Evolutionary conservation across 345 rosid species (phyloP).

Genomic region (Pugionium dolabratum): DNA sequence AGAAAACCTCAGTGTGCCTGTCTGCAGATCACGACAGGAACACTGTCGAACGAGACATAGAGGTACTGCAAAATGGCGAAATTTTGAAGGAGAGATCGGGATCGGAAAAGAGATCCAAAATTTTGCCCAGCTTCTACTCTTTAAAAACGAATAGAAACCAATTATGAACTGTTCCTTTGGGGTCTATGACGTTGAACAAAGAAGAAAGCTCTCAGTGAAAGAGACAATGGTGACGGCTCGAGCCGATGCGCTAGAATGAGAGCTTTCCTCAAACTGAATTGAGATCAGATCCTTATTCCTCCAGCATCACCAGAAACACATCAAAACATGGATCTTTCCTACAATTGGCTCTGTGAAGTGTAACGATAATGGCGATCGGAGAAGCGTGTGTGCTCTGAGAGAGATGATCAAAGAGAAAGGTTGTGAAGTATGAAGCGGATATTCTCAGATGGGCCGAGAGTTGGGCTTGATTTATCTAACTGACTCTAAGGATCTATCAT

Average conservation of each 20-base stretch:
- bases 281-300: slow-evolving; percentile 37
- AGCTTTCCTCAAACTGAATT: slow-evolving; percentile 18
- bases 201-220: slow-evolving; percentile 23
- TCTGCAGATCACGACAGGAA: slow-evolving; percentile 17
- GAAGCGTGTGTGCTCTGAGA: slow-evolving; percentile 27
- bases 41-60: neutral
- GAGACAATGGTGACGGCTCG: slow-evolving; percentile 30
- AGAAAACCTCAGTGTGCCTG: slow-evolving; percentile 30
- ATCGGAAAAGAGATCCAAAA: slow-evolving; percentile 32
- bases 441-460: slow-evolving; percentile 10
- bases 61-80: slow-evolving; percentile 4
- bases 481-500: no score
- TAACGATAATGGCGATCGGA: slow-evolving; percentile 29
- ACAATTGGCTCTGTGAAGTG: slow-evolving; percentile 15
- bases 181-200: slow-evolving; percentile 6
- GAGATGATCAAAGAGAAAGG: slow-evolving; percentile 29
- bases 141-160: neutral
- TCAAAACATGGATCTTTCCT: slow-evolving; percentile 20
- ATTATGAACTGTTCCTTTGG: neutral
- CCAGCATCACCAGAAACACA: neutral
- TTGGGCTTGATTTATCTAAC: slow-evolving; percentile 3
- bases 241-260: slow-evolving; percentile 23
- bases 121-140: slow-evolving; percentile 1
- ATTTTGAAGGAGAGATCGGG: slow-evolving; percentile 29
- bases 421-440: slow-evolving; percentile 20